phyloP scores from a whole-genome alignment of 495 filamentous ascomycete genomes.

The Bacidia gigantensis region DNA sequence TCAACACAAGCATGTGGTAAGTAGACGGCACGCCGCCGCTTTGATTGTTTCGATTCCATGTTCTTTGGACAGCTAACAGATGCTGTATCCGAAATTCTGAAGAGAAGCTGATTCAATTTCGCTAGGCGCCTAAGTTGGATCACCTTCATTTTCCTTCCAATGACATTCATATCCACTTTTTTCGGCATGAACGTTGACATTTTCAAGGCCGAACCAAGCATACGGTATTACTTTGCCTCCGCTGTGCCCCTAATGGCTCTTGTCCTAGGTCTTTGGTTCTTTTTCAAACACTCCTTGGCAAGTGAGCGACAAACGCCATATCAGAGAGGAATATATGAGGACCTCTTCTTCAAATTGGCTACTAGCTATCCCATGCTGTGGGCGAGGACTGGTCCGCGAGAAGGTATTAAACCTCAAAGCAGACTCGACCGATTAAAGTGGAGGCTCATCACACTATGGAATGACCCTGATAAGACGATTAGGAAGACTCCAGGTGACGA shows the following conservation, averaged over 20 bases:
- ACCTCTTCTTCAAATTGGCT: constrained; percentile 33
- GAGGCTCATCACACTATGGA: constrained; percentile 33
- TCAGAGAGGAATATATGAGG: constrained; percentile 38
- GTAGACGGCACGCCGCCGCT: background rate
- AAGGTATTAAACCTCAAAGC: constrained; percentile 26
- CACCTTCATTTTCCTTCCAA: constrained; percentile 41
- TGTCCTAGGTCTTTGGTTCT: constrained; percentile 34
- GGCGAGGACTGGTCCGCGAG: constrained; percentile 33
- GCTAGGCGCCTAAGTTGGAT: constrained; percentile 28
- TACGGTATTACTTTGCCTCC: constrained; percentile 39
- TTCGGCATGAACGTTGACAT: constrained; percentile 34
- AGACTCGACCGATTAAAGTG: constrained; percentile 28
- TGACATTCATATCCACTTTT: constrained; percentile 37
- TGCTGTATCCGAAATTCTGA: background rate
- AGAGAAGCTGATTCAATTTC: background rate
- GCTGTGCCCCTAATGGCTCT: constrained; percentile 32
- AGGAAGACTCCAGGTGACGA: constrained; percentile 16
- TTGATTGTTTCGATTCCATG: background rate
- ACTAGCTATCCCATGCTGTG: constrained; percentile 32
- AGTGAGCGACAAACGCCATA: constrained; percentile 31
- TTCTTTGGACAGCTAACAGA: background rate
- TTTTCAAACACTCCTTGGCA: constrained; percentile 35
- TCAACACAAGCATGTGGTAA: constrained; percentile 30
- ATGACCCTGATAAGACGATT: constrained; percentile 24
- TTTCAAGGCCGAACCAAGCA: constrained; percentile 22